Conservation (phyloP, 176 grass and related monocot species). For the Echinochloa phyllopogon region DNA sequence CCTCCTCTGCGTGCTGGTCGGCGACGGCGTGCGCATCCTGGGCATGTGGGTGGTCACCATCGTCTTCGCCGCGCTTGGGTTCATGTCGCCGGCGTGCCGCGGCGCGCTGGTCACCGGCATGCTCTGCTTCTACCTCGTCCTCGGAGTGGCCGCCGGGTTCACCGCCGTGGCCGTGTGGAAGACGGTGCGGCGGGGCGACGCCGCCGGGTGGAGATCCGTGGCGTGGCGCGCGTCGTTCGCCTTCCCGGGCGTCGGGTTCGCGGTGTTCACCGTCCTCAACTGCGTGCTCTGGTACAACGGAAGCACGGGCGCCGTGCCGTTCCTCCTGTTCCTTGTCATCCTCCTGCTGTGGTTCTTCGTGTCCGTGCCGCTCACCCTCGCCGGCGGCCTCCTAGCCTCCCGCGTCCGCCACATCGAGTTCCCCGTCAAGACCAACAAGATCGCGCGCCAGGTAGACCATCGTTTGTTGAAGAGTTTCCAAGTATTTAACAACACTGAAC, state of each 20-base stretch:
- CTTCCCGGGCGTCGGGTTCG: slow-evolving; percentile 59
- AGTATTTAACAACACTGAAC: too few species aligned
- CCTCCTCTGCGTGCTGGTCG: slow-evolving; percentile 62
- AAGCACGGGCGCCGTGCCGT: slow-evolving; percentile 68
- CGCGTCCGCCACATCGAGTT: slow-evolving; percentile 51
- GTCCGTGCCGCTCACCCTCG: slow-evolving; percentile 66
- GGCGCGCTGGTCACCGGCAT: slow-evolving; percentile 67
- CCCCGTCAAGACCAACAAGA: slow-evolving; percentile 60
- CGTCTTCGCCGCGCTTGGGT: slow-evolving; percentile 76
- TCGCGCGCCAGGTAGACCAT: slow-evolving; percentile 37
- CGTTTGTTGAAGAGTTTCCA: neutral
- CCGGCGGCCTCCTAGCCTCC: slow-evolving; percentile 52
- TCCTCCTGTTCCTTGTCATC: slow-evolving; percentile 48
- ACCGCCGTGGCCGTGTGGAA: slow-evolving; percentile 60
- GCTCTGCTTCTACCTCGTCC: slow-evolving; percentile 64
- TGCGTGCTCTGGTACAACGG: slow-evolving; percentile 70
- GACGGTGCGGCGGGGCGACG: slow-evolving; percentile 47
- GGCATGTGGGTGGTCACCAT: slow-evolving; percentile 70
- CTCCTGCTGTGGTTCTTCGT: slow-evolving; percentile 69
- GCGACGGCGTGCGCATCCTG: slow-evolving; percentile 71
- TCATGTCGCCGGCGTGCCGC: slow-evolving; percentile 73
- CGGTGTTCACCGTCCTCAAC: slow-evolving; percentile 59
- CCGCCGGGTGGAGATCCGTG: slow-evolving; percentile 53
- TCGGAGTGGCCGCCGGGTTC: slow-evolving; percentile 55
- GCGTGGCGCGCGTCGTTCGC: slow-evolving; percentile 48